Evolutionary conservation across 208 protist species (phyloP), one percentile per base, ranked within the genome.

Genomic region (Tetramitus jugosus): DNA sequence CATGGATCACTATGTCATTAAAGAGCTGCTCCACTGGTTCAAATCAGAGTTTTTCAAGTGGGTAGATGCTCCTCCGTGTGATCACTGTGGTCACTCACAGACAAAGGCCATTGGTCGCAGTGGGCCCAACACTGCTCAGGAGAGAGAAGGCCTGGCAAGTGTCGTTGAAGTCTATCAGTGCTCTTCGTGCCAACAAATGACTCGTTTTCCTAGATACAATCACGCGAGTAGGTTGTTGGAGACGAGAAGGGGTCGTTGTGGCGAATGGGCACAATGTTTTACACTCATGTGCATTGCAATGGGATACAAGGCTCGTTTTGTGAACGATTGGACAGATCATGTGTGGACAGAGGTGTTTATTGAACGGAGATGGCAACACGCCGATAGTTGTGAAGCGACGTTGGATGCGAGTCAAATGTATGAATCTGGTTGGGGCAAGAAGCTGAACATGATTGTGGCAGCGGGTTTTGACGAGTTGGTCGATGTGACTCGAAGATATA

Each of bases 391-490:
- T 81, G 83, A 86, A 46, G 49, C 81, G 40, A 31, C 17, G 14
- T 39, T 62, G 1, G 83, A 86, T 42, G 26, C 33, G 7, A 6
- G 3, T n/a, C 29, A n/a, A 31, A 71, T 84, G 60, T 86, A 86
- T 52, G 83, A 86, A 74, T 2, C 17, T 31, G 83, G 83, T 26
- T 85, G 83, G 83, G 80, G 80, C 3, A 86, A 86, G 43, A 80
- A 86, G n/a, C 49, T 86, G 17, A 45, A 35, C 2, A 83, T 82
- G 42, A 42, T 86, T 3, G n/a, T 86, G 42, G 77, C 80, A 26
- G 39, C 83, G 14, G 37, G 26, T 14, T 0, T 6, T n/a, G 53
- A 77, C 1, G 78, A 64, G 35, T 42, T 82, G 14, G 37, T 67
- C 60, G 83, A 86, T 62, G 83, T 86, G 13, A 84, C 79, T 31